These are phyloP conservation scores for Isabelozyma heimii DNA, from an alignment of 805 yeast genomes.

Conservation along the genomic window DNA sequence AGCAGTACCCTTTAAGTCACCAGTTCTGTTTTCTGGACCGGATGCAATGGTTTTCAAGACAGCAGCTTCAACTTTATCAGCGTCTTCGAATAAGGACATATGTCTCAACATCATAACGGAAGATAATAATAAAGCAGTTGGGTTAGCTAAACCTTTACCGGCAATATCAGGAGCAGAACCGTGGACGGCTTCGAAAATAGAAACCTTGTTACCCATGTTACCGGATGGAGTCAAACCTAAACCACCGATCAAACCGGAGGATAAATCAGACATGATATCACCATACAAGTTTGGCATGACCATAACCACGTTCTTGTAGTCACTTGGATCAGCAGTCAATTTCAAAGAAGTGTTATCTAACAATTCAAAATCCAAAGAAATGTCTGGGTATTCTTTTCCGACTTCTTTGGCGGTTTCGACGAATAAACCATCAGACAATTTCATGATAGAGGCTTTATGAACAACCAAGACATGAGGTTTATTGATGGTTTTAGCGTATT, in stretches of 20 bases:
- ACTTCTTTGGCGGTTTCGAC: conserved; percentile 87
- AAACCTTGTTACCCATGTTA: conserved; percentile 97
- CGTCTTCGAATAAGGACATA: conserved; percentile 83
- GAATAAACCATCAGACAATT: conserved; percentile 96
- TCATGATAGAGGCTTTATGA: conserved; percentile 98
- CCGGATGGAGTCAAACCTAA: conserved; percentile 98
- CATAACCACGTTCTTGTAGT: conserved; percentile 85
- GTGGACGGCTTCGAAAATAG: conserved; percentile 98
- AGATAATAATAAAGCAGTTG: conserved; percentile 93
- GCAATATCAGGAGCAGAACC: conserved; percentile 99
- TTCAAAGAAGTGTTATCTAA: conserved; percentile 94
- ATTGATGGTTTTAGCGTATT: conserved; percentile 86
- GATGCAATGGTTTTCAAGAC: conserved; percentile 89
- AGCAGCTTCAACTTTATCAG: conserved; percentile 84
- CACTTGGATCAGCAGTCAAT: conserved; percentile 84
- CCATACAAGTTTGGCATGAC: conserved; percentile 99
- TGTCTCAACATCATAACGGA: conserved; percentile 99
- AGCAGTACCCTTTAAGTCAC: conserved; percentile 92
- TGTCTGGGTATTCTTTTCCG: conserved; percentile 88
- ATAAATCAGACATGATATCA: conserved; percentile 97
- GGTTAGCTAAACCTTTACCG: conserved; percentile 98
- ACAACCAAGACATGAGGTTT: conserved; percentile 90
- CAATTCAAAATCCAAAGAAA: conserved; percentile 78
- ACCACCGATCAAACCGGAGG: conserved; percentile 98
- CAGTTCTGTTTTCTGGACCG: conserved; percentile 93